Percentiles rank a stretch among this genome's conserved stretches.
Conservation (phyloP, 768 basidiomycete species). For the Mrakia frigida region DNA sequence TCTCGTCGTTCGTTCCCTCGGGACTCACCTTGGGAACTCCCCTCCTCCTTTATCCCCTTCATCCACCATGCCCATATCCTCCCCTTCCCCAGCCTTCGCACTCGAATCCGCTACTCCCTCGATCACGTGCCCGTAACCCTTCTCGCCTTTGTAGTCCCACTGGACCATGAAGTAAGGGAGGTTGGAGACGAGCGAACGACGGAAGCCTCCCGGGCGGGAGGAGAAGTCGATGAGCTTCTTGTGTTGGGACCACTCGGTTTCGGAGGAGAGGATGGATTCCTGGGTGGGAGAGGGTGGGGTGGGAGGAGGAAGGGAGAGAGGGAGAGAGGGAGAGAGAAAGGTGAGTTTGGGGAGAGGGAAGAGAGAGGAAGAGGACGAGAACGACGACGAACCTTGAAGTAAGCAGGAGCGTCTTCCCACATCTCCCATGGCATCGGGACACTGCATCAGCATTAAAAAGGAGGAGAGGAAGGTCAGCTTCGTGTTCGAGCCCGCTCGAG, state of each 20-base stretch:
- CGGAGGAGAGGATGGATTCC: slow-evolving; percentile 91
- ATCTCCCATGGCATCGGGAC: slow-evolving; percentile 85
- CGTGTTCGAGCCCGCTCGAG: background rate
- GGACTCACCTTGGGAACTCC: slow-evolving; percentile 72
- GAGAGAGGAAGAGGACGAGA: background rate
- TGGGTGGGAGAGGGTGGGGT: slow-evolving; percentile 42
- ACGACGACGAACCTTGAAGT: slow-evolving; percentile 66
- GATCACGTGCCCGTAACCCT: slow-evolving; percentile 96
- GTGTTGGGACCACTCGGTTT: slow-evolving; percentile 97
- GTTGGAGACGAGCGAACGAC: slow-evolving; percentile 91
- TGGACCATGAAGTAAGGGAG: slow-evolving; percentile 99
- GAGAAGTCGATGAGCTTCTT: slow-evolving; percentile 95
- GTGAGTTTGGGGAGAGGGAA: background rate
- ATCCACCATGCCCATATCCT: slow-evolving; percentile 62
- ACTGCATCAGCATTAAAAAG: background rate
- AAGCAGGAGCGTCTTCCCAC: slow-evolving; percentile 81
- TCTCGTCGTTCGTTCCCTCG: background rate
- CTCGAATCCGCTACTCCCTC: slow-evolving; percentile 73
- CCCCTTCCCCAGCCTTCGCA: slow-evolving; percentile 50
- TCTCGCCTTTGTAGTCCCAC: slow-evolving; percentile 95
- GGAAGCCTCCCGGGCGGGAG: slow-evolving; percentile 81
- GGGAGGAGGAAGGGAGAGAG: slow-evolving; percentile 5
- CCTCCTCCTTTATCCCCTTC: slow-evolving; percentile 88
- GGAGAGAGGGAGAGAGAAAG: background rate
- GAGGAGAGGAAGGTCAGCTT: background rate